Percentiles rank a stretch among this genome's conserved stretches.
These are phyloP conservation scores for Mucor piriformis DNA, from an alignment of 371 early-diverging fungal genomes.

Conservation along the genomic window DNA sequence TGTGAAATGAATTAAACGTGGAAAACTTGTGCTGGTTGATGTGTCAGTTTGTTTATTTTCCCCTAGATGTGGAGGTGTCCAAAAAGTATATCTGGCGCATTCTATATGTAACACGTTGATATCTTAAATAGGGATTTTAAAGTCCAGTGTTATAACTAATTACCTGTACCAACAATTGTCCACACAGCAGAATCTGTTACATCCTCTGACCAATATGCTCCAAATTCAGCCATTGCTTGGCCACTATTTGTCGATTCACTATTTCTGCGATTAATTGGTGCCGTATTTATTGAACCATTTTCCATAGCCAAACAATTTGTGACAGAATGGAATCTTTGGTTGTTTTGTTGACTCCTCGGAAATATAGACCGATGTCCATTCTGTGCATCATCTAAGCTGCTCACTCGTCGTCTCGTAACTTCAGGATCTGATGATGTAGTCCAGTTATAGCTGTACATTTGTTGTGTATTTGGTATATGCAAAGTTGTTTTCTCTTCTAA, in stretches of 20 bases:
- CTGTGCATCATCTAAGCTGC: slow-evolving; percentile 37
- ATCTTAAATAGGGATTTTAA: too few relatives aligned
- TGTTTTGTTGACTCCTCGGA: not conserved
- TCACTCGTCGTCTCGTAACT: slow-evolving; percentile 36
- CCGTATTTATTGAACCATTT: not conserved
- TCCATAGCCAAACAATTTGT: slow-evolving; percentile 10
- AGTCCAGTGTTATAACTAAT: too few relatives aligned
- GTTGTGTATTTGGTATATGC: not conserved
- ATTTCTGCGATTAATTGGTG: slow-evolving; percentile 22
- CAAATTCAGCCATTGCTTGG: slow-evolving; percentile 16
- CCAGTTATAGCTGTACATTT: not conserved
- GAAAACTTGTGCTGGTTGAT: slow-evolving; percentile 9
- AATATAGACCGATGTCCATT: not conserved
- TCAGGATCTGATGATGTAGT: not conserved
- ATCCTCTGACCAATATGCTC: slow-evolving; percentile 77
- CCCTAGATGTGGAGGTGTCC: slow-evolving; percentile 46
- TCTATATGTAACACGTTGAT: slow-evolving; percentile 37
- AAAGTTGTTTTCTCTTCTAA: slow-evolving; percentile 12
- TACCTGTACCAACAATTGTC: slow-evolving; percentile 86
- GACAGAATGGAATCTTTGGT: slow-evolving; percentile 21
- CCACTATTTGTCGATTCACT: slow-evolving; percentile 27
- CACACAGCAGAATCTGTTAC: slow-evolving; percentile 86
- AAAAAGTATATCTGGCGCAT: slow-evolving; percentile 77
- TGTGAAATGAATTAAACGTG: slow-evolving; percentile 42
- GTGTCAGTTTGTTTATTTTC: slow-evolving; percentile 12